phyloP scores from a whole-genome alignment of 768 basidiomycete genomes.

The Lyophyllum atratum region DNA sequence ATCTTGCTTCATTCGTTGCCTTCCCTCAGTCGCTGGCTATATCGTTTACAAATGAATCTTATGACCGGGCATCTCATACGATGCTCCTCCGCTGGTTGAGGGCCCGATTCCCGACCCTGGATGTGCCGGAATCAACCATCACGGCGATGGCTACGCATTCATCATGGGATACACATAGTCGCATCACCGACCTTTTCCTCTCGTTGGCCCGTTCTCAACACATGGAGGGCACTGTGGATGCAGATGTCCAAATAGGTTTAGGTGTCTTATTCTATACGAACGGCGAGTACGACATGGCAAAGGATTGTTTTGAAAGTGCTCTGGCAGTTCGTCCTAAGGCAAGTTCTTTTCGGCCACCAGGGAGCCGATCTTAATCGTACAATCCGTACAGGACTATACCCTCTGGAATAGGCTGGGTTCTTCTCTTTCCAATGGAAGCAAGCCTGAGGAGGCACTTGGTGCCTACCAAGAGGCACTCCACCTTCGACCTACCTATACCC shows the following conservation, averaged over 20 bases:
- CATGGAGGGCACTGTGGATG: conserved; percentile 66
- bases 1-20: conserved; percentile 13
- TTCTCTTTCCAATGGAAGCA: conserved; percentile 89
- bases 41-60: conserved; percentile 93
- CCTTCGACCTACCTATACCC: conserved; percentile 92
- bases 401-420: conserved; percentile 97
- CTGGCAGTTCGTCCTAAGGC: conserved; percentile 74
- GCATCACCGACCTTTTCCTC: conserved; percentile 83
- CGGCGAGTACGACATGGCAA: conserved; percentile 82
- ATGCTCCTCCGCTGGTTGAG: conserved; percentile 86
- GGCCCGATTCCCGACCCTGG: conserved; percentile 60
- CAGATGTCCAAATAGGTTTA: conserved; percentile 91
- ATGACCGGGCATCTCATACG: conserved; percentile 82
- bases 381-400: conserved; percentile 68
- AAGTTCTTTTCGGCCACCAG: conserved; percentile 1
- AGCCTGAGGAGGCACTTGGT: conserved; percentile 90
- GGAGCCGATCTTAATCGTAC: background rate
- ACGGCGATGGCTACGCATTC: conserved; percentile 55
- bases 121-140: conserved; percentile 56
- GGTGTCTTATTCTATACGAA: conserved; percentile 93
- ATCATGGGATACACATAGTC: conserved; percentile 81
- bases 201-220: conserved; percentile 83
- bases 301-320: conserved; percentile 93
- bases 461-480: conserved; percentile 90
- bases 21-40: conserved; percentile 82